phyloP scores from a whole-genome alignment of 495 filamentous ascomycete genomes.

The Penicillium waksmanii region DNA sequence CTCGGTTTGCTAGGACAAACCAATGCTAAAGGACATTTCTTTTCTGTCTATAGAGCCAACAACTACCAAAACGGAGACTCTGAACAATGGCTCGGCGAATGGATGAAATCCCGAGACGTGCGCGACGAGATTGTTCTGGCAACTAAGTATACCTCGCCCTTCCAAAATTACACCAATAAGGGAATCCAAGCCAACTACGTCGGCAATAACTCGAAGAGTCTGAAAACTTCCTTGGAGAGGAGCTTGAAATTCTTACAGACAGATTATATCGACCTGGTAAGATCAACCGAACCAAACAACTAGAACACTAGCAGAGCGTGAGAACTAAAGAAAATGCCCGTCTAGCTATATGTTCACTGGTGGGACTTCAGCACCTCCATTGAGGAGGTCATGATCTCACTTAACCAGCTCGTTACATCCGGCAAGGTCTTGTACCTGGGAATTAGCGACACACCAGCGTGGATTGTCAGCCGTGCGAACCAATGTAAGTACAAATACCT shows the following conservation, averaged over 20 bases:
- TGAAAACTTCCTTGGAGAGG: constrained; percentile 55
- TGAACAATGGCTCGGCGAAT: constrained; percentile 76
- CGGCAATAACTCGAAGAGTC: constrained; percentile 63
- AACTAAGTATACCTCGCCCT: constrained; percentile 67
- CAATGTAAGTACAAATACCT: constrained; percentile 30
- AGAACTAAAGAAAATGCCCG: background rate
- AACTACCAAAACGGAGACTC: constrained; percentile 72
- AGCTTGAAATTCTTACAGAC: constrained; percentile 66
- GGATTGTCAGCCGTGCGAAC: constrained; percentile 70
- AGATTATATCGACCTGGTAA: constrained; percentile 61
- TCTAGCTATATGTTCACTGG: constrained; percentile 59
- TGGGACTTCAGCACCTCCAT: constrained; percentile 69
- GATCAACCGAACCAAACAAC: background rate
- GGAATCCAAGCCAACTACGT: constrained; percentile 56
- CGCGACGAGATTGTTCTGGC: constrained; percentile 70
- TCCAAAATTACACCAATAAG: constrained; percentile 32
- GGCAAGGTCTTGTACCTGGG: constrained; percentile 76
- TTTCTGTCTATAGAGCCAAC: constrained; percentile 42
- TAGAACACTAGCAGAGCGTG: background rate
- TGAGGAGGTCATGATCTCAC: constrained; percentile 69
- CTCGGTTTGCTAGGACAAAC: background rate
- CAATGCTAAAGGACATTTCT: background rate
- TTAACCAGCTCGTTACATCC: constrained; percentile 59
- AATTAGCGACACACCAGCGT: constrained; percentile 70
- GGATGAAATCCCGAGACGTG: constrained; percentile 60